A percentile compares a stretch with the other conserved stretches of the same genome.
phyloP scores from a whole-genome alignment of 129 eudicot species.

The Oenanthe sinensis region DNA sequence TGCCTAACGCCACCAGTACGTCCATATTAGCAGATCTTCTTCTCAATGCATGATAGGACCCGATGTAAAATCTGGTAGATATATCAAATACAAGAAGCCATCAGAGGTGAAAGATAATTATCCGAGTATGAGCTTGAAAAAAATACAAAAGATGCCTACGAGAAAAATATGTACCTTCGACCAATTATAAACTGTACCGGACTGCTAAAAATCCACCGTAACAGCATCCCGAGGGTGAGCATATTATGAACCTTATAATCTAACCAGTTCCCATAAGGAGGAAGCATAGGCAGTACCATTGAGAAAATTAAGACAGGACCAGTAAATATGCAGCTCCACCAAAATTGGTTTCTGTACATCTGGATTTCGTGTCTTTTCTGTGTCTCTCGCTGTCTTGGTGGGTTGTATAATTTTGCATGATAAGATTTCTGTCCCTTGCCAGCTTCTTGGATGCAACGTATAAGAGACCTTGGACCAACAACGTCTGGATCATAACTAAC shows the following conservation, averaged over 20 bases:
- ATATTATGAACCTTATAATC: conserved; percentile 70
- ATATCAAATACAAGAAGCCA: conserved; percentile 2
- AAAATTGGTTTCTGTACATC: conserved; percentile 53
- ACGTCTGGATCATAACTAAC: conserved; percentile 62
- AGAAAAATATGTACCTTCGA: conserved; percentile 46
- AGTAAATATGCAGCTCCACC: conserved; percentile 82
- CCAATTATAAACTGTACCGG: conserved; percentile 94
- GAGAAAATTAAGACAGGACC: conserved; percentile 70
- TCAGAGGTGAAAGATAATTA: not conserved
- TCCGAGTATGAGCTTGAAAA: not conserved
- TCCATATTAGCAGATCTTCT: conserved; percentile 95
- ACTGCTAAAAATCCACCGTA: conserved; percentile 76
- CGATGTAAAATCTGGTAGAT: conserved; percentile 72
- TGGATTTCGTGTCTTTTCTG: conserved; percentile 58
- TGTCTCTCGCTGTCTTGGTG: conserved; percentile 56
- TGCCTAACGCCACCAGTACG: conserved; percentile 93
- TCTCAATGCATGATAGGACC: conserved; percentile 86
- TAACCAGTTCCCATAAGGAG: conserved; percentile 88
- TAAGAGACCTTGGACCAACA: conserved; percentile 80
- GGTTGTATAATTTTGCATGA: conserved; percentile 56
- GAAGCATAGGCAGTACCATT: conserved; percentile 86
- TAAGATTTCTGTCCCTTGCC: conserved; percentile 32
- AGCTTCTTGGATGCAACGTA: conserved; percentile 52
- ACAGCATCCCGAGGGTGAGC: conserved; percentile 73
- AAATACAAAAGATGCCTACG: not conserved